A percentile compares a stretch with the other conserved stretches of the same genome.
These are phyloP conservation scores for Entonaema liquescens DNA, from an alignment of 495 filamentous ascomycete genomes.

Conservation along the genomic window DNA sequence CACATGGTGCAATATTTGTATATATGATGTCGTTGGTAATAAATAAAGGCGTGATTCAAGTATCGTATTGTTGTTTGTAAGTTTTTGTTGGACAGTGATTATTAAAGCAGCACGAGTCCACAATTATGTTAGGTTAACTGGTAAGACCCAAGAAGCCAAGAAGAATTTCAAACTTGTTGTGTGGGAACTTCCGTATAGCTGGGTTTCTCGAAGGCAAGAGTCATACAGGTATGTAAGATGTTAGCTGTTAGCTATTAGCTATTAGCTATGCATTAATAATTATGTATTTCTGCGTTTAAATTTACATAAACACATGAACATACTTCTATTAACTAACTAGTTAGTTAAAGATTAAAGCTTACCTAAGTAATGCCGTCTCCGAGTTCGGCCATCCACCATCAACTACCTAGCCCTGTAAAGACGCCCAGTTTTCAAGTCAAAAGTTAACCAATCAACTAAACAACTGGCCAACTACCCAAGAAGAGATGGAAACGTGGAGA, in stretches of 20 bases:
- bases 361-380: conserved; percentile 18
- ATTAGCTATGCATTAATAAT: no score
- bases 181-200: not conserved
- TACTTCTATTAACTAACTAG: no score
- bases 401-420: conserved; percentile 8
- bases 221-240: no score
- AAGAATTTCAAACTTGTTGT: not conserved
- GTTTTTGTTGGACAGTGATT: not conserved
- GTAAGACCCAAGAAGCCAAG: not conserved
- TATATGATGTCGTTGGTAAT: not conserved
- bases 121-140: not conserved
- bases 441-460: not conserved
- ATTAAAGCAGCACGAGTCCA: conserved; percentile 28
- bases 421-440: not conserved
- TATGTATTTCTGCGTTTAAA: no score
- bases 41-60: conserved; percentile 22
- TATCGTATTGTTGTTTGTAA: not conserved
- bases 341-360: no score
- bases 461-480: conserved; percentile 12
- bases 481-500: conserved; percentile 18
- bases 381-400: conserved; percentile 25
- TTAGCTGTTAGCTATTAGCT: no score
- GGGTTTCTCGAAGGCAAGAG: not conserved
- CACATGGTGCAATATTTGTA: not conserved
- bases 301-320: not conserved